phyloP scores from a whole-genome alignment of 179 eudicot genomes.

The Patellifolia procumbens region DNA sequence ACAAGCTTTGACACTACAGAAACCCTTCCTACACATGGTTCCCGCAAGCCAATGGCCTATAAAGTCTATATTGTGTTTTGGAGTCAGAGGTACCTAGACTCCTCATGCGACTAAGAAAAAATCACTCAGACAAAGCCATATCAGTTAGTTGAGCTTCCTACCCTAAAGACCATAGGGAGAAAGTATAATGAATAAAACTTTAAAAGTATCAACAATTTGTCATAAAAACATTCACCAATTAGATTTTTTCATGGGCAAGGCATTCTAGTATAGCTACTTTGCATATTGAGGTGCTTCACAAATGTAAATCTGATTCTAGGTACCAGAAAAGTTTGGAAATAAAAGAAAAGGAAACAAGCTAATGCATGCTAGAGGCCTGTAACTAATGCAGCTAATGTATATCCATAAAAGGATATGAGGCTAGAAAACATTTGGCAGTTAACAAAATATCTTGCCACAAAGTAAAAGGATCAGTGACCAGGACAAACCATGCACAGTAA shows the following conservation, averaged over 20 bases:
- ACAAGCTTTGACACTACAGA: neutral
- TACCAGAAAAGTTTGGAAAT: neutral
- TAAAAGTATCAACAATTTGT: neutral
- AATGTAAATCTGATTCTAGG: neutral
- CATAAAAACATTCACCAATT: neutral
- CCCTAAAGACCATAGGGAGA: neutral
- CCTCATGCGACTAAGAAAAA: neutral
- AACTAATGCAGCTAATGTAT: neutral
- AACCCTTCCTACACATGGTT: neutral
- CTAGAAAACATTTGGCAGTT: conserved; percentile 3
- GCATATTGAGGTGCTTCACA: neutral
- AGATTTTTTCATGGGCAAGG: neutral
- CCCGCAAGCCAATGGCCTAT: neutral
- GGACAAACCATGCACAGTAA: conserved; percentile 65
- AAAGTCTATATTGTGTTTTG: neutral
- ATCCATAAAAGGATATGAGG: neutral
- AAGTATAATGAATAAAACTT: too few relatives aligned
- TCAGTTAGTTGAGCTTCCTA: neutral
- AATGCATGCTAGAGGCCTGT: conserved; percentile 5
- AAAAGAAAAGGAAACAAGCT: neutral
- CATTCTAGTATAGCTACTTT: conserved; percentile 7
- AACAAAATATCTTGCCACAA: neutral
- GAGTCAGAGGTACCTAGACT: neutral
- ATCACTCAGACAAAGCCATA: neutral
- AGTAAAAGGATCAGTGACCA: conserved; percentile 19